Evolutionary conservation across 163 green algal species (phyloP).

Genomic region (Volvox carteri): DNA sequence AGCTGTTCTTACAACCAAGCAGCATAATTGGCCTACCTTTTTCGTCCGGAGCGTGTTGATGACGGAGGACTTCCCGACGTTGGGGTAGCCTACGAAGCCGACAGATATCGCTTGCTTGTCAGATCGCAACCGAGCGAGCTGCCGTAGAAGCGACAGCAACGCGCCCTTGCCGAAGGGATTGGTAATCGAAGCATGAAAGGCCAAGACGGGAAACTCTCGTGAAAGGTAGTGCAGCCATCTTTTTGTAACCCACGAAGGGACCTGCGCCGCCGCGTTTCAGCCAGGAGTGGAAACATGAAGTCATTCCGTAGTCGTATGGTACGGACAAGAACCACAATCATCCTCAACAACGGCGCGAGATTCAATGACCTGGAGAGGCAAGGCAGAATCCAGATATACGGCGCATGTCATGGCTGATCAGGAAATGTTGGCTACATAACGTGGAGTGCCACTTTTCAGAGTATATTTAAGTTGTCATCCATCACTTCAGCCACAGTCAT

Average conservation of each 20-base stretch:
- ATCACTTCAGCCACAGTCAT: constrained; percentile 66
- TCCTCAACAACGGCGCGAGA: constrained; percentile 34
- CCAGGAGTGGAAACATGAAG: constrained; percentile 13
- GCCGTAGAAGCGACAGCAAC: constrained; percentile 94
- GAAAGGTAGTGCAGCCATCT: constrained; percentile 95
- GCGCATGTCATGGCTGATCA: constrained; percentile 64
- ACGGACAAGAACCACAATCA: constrained; percentile 59
- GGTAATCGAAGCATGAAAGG: constrained; percentile 97
- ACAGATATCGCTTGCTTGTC: constrained; percentile 98
- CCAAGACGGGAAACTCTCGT: constrained; percentile 95
- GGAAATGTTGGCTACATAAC: constrained; percentile 61
- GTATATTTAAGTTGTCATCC: constrained; percentile 70
- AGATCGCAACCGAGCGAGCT: constrained; percentile 87
- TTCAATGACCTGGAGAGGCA: background rate
- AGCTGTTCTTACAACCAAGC: too few species aligned
- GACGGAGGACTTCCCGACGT: constrained; percentile 98
- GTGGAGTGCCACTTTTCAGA: constrained; percentile 45
- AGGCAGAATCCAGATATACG: background rate
- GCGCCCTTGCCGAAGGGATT: constrained; percentile 99
- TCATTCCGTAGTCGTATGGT: constrained; percentile 54
- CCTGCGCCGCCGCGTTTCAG: constrained; percentile 68
- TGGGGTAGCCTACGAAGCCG: constrained; percentile 98
- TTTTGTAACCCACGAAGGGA: constrained; percentile 98
- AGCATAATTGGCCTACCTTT: too few species aligned
- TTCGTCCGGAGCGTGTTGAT: constrained; percentile 95